Percentiles rank a stretch among this genome's conserved stretches.
Evolutionary conservation across 2,329 filamentous ascomycete species (phyloP).

Genomic region (Gliomastix tumulicola): DNA sequence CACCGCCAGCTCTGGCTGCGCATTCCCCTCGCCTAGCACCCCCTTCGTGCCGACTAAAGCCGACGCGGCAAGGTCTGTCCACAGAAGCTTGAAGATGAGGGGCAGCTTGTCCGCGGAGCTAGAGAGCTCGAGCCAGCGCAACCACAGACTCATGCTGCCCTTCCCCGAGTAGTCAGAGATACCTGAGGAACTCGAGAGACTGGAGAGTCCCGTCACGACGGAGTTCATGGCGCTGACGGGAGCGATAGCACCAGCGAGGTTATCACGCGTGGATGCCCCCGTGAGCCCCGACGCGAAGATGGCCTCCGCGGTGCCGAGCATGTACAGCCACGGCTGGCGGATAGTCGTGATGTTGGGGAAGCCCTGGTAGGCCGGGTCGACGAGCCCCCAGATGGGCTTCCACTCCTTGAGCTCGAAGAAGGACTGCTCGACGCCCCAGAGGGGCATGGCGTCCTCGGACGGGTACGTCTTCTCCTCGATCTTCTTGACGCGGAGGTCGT

Average conservation of each 20-base stretch:
- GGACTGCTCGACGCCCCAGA: constrained; percentile 23
- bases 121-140: background rate
- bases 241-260: background rate
- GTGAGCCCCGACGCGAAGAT: too few species aligned
- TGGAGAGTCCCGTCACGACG: too few species aligned
- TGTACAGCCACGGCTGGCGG: background rate
- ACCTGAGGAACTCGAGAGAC: too few species aligned
- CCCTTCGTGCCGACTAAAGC: background rate
- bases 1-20: too few species aligned
- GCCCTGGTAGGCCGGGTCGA: background rate
- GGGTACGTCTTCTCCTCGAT: constrained; percentile 27
- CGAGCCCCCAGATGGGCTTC: background rate
- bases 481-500: constrained; percentile 20
- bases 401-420: background rate
- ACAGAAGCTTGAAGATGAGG: background rate
- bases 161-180: background rate
- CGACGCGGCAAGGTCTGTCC: background rate
- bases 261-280: too few species aligned
- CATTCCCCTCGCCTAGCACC: background rate
- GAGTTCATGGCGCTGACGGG: background rate
- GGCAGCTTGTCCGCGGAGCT: background rate
- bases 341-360: background rate
- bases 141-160: background rate
- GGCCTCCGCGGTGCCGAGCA: background rate
- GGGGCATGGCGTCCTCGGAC: constrained; percentile 16